Evolutionary conservation across 2,329 filamentous ascomycete species (phyloP), one percentile per base, ranked within the genome.

Genomic region (Penicillium sp.): DNA sequence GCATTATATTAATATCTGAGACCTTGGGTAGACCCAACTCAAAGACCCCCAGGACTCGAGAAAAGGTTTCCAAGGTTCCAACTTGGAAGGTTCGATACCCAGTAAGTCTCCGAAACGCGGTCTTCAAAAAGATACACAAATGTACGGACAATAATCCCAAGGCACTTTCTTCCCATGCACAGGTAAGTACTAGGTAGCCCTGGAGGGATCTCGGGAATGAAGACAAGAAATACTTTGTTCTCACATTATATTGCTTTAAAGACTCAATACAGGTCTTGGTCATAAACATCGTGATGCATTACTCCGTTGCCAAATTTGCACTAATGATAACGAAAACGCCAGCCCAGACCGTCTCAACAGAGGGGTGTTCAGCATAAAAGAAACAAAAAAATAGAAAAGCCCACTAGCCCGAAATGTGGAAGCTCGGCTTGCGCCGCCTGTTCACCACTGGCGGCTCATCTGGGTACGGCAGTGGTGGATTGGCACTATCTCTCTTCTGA

Each of bases 361-460:
- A 48, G 49, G 54, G 49, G 45, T 53, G 48, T 53, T 47, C 54
- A 53, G 34, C 34, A 40, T 27, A 32, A 42, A 56, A 47, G 18
- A 43, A 47, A 52, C 13, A 47, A 16, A 47, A 44, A 43, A 18
- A 38, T 21, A 8, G 14, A 38, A 16, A 40, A 3, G 2, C 8
- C 21, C 5, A 34, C 32, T 34, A 40, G n/a, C 38, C 38, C 9
- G 81, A 76, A 42, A 80, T 77, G 53, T 79, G 81, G 64, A 87
- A 90, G 46, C 89, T 87, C 1, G 93, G 93, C 72, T 97, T 97
- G 63, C 87, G 85, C 43, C 89, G 86, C 82, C 91, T 89, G 66
- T 96, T 95, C 7, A 95, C 91, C 6, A 84, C 80, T 3, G 93
- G 93, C 27, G 89, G 87, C 24, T 95, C 89, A 43, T 86, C 75